Evolutionary conservation across 2,329 filamentous ascomycete species (phyloP), one percentile per base, ranked within the genome.

Genomic region (Blastomyces parvus): DNA sequence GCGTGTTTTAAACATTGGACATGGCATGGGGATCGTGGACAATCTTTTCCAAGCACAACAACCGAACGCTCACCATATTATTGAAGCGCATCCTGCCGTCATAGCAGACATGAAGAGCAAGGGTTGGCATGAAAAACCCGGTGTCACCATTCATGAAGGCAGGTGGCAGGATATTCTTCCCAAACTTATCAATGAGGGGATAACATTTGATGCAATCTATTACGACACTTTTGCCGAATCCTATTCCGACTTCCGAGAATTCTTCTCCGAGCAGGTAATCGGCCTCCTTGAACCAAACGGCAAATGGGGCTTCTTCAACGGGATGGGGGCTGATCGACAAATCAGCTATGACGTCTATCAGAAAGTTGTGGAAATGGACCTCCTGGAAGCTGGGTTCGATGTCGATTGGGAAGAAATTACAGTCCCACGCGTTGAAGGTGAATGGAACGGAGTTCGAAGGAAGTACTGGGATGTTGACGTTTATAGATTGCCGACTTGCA

Each of bases 151-250:
- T 30, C 85, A 90, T 72, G 79, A 83, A 46, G 89, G 91, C 2
- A 82, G 81, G 67, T 96, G 91, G 91, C 91, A 96, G 75, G 89
- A 94, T 64, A 78, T 94, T 0, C 79, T 92, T 19, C 88, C 87
- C 0, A 78, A 79, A 60, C 79, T 96, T 8, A 77, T 93, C 0
- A 83, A 85, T 64, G 78, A 85, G 50, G 88, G 88, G 11, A 83
- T 88, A 70, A 78, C 86, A 14, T 92, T 93, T 71, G 90, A 96
- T 72, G 90, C 88, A 36, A 90, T 99, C 68, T 99, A 97, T 79
- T 97, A 97, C 72, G 94, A 99, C 73, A 99, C 94, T 0, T 97
- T 97, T 74, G 94, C 91, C 7, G 94, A 99, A 77, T 90, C 94
- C 67, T 99, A 97, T 76, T 81, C 82, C 1, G 89, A 93, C 73